Percentiles rank a stretch among this genome's conserved stretches.
These are phyloP conservation scores for Cytauxzoon felis DNA, from an alignment of 169 alveolate species.

Conservation along the genomic window DNA sequence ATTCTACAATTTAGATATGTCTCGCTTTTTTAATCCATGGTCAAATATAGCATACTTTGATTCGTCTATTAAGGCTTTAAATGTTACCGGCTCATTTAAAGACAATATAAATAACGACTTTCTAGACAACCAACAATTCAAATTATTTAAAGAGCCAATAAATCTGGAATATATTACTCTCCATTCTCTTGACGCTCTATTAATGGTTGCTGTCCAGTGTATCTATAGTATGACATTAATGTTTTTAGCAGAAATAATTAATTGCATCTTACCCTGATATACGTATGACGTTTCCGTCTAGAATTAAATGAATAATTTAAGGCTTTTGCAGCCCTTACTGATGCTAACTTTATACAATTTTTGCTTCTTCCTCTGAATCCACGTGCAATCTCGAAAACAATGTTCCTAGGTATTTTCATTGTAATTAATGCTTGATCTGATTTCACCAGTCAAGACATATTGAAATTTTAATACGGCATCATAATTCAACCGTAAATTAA, in stretches of 20 bases:
- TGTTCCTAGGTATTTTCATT: slow-evolving; percentile 73
- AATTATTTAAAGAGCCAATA: slow-evolving; percentile 57
- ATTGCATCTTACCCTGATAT: slow-evolving; percentile 16
- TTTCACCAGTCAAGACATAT: no score
- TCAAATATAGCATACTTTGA: slow-evolving; percentile 63
- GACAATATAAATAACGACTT: slow-evolving; percentile 66
- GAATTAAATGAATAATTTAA: slow-evolving; percentile 65
- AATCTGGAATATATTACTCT: slow-evolving; percentile 67
- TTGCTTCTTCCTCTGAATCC: slow-evolving; percentile 77
- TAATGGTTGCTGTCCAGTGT: slow-evolving; percentile 74
- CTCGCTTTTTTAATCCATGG: slow-evolving; percentile 54
- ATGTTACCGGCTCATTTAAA: slow-evolving; percentile 71
- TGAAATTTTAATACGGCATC: no score
- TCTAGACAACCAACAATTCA: slow-evolving; percentile 63
- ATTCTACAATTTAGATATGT: slow-evolving; percentile 23
- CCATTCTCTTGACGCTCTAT: slow-evolving; percentile 77
- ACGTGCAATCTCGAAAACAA: slow-evolving; percentile 72
- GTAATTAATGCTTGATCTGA: background rate
- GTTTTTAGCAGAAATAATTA: background rate
- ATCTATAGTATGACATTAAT: no score
- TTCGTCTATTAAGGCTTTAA: slow-evolving; percentile 72
- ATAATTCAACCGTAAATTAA: no score
- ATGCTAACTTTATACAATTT: slow-evolving; percentile 71
- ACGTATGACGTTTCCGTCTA: slow-evolving; percentile 44
- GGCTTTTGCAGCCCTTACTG: slow-evolving; percentile 74